These are phyloP conservation scores for Calonectria naviculata DNA, from an alignment of 2,329 filamentous ascomycete species.

Conservation along the genomic window DNA sequence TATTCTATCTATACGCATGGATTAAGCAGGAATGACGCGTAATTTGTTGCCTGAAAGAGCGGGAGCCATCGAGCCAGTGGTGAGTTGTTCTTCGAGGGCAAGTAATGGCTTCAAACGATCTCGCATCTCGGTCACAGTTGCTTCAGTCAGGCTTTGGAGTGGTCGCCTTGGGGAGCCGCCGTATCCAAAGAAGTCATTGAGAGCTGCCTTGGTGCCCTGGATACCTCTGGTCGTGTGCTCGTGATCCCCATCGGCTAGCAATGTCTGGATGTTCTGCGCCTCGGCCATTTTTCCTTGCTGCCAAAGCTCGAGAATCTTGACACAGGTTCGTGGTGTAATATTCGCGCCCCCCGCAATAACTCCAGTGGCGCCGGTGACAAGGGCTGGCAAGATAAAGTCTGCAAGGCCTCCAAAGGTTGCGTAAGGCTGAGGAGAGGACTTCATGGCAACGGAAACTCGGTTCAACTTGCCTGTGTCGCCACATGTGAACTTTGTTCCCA, in stretches of 20 bases:
- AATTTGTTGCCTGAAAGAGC: too few species aligned
- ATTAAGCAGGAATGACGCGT: too few species aligned
- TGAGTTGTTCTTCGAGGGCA: neutral
- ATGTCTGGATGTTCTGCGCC: neutral
- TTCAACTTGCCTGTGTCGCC: neutral
- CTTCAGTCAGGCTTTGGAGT: neutral
- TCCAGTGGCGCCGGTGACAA: neutral
- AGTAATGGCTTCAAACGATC: neutral
- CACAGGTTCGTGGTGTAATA: neutral
- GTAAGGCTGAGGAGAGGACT: neutral
- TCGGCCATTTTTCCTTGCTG: neutral
- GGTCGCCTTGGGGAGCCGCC: neutral
- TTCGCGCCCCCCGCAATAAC: neutral
- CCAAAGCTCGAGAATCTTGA: neutral
- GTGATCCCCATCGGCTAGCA: neutral
- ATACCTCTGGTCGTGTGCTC: neutral
- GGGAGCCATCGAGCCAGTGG: neutral
- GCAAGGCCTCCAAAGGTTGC: neutral
- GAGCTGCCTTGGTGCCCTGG: neutral
- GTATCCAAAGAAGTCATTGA: neutral
- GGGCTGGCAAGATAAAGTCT: neutral
- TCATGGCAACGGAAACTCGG: neutral
- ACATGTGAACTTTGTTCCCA: neutral
- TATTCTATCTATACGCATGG: too few species aligned
- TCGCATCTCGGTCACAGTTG: neutral